Percentiles rank a stretch among this genome's conserved stretches.
These are phyloP conservation scores for Apiospora koreana DNA, from an alignment of 2,329 filamentous ascomycete genomes.

Conservation along the genomic window DNA sequence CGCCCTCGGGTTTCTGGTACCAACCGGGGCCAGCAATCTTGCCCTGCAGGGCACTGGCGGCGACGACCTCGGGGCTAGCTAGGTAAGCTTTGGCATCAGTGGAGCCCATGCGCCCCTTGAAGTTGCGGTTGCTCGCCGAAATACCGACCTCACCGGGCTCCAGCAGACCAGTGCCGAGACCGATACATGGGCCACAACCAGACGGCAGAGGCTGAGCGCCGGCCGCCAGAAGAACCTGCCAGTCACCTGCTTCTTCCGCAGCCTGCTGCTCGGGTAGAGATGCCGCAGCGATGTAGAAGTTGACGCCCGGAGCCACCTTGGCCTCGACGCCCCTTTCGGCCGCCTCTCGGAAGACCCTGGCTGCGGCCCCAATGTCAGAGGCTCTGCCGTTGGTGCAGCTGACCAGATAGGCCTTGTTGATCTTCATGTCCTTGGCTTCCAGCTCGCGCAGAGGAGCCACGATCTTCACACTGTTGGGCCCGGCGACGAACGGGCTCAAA, in stretches of 20 bases:
- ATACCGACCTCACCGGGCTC: conserved; percentile 88
- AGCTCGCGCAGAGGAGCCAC: conserved; percentile 76
- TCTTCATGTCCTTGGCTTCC: conserved; percentile 69
- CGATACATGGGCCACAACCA: conserved; percentile 85
- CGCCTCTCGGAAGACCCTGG: conserved; percentile 81
- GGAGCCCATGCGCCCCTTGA: conserved; percentile 87
- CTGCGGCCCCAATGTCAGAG: conserved; percentile 80
- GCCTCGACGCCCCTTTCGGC: conserved; percentile 64
- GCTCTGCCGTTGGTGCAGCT: conserved; percentile 86
- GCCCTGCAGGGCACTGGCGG: conserved; percentile 78
- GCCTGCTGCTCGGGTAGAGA: conserved; percentile 74
- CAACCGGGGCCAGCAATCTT: conserved; percentile 74
- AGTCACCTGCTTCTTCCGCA: conserved; percentile 81
- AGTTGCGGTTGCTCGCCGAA: conserved; percentile 82
- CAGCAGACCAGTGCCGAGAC: conserved; percentile 74
- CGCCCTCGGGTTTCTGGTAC: conserved; percentile 72
- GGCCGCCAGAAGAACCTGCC: conserved; percentile 79
- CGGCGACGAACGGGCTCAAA: conserved; percentile 79
- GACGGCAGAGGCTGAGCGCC: conserved; percentile 73
- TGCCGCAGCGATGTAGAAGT: conserved; percentile 89
- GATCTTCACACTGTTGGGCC: conserved; percentile 90
- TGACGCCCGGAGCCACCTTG: conserved; percentile 73
- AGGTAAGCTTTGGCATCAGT: conserved; percentile 82
- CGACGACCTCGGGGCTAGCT: conserved; percentile 86
- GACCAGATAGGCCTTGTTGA: conserved; percentile 85